Evolutionary conservation across 768 basidiomycete genomes (phyloP).

Genomic region (Trametes elegans): DNA sequence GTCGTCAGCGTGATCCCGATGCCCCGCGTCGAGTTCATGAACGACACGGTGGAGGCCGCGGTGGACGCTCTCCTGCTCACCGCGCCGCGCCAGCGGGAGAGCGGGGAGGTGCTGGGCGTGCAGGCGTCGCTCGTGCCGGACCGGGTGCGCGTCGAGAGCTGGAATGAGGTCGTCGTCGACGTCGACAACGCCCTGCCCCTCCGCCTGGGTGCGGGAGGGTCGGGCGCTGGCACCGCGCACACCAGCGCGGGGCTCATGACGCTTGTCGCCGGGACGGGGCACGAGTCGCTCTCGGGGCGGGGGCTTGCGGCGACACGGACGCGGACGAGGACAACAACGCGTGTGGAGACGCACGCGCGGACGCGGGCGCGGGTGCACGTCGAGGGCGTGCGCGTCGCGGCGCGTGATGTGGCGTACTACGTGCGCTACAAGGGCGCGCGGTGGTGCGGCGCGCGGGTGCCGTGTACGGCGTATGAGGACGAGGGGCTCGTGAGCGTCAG

Average conservation of each 20-base stretch:
- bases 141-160: constrained; percentile 21
- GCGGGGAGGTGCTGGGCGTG: not conserved
- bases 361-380: constrained; percentile 20
- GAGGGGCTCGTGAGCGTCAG: constrained; percentile 28
- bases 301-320: not conserved
- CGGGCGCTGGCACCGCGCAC: not conserved
- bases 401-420: constrained; percentile 26
- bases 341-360: not conserved
- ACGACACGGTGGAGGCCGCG: constrained; percentile 20
- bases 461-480: constrained; percentile 25
- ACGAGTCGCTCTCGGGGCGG: not conserved
- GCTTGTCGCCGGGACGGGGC: not conserved
- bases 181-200: not conserved
- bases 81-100: not conserved
- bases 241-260: not conserved
- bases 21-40: constrained; percentile 29
- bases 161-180: constrained; percentile 25
- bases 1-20: constrained; percentile 26
- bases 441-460: constrained; percentile 2
- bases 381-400: constrained; percentile 27
- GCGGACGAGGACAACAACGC: not conserved
- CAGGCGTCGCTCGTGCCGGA: constrained; percentile 26
- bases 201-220: not conserved
- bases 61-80: constrained; percentile 26
- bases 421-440: constrained; percentile 21